Conservation (phyloP, 2,329 filamentous ascomycete species). For the Microsporum canis region DNA sequence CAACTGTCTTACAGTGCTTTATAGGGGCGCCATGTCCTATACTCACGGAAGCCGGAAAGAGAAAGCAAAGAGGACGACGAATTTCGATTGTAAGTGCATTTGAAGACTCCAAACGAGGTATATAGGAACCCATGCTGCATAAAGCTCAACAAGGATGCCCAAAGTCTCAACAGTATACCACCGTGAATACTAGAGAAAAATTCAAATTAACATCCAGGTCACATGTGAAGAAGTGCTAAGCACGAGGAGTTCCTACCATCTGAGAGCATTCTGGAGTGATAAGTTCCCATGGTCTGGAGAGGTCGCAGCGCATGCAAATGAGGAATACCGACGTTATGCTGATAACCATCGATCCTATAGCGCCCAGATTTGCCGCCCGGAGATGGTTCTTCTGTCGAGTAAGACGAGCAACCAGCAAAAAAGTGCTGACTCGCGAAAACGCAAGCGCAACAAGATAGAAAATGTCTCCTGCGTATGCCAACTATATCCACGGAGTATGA, state of each 20-base stretch:
- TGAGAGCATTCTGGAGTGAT: constrained; percentile 9
- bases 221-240: neutral
- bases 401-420: constrained; percentile 13
- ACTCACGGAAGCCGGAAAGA: constrained; percentile 16
- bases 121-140: constrained; percentile 11
- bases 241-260: constrained; percentile 6
- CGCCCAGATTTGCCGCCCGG: constrained; percentile 8
- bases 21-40: neutral
- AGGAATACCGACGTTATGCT: constrained; percentile 12
- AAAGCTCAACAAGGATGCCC: constrained; percentile 12
- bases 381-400: constrained; percentile 12
- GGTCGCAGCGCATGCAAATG: constrained; percentile 11
- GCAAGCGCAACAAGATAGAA: constrained; percentile 13
- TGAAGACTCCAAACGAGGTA: constrained; percentile 13
- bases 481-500: neutral
- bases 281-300: constrained; percentile 10
- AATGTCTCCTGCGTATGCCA: constrained; percentile 12
- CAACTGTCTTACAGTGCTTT: neutral
- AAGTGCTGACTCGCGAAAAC: constrained; percentile 12
- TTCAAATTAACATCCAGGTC: neutral
- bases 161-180: constrained; percentile 14
- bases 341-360: constrained; percentile 2
- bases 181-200: constrained; percentile 8
- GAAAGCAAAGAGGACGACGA: constrained; percentile 14
- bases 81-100: constrained; percentile 12